Evolutionary conservation across 2,329 filamentous ascomycete species (phyloP).

Genomic region (Fusarium xyrophilum): DNA sequence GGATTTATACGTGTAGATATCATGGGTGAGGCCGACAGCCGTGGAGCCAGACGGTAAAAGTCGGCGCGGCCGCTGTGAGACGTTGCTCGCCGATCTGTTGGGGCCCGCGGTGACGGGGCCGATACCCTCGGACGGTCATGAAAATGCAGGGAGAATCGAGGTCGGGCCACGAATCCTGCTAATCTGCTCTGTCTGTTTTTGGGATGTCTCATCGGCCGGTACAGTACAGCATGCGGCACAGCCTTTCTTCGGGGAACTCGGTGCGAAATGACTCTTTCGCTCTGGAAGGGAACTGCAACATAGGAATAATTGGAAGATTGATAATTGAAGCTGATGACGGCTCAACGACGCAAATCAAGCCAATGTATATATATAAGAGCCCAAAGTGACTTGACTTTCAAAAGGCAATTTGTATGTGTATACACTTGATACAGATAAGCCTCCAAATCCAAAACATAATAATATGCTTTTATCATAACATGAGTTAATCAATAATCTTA

Average conservation of each 20-base stretch:
- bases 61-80: conserved; percentile 7
- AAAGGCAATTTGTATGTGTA: too few relatives aligned
- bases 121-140: conserved; percentile 1
- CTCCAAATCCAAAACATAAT: too few relatives aligned
- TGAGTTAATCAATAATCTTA: too few relatives aligned
- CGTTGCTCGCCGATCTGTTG: conserved; percentile 12
- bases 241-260: not conserved
- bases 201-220: not conserved
- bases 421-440: too few relatives aligned
- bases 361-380: not conserved
- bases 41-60: conserved; percentile 2
- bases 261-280: not conserved
- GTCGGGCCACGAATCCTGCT: not conserved
- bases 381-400: too few relatives aligned
- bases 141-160: not conserved
- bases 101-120: not conserved
- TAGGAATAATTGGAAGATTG: too few relatives aligned
- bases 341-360: accelerated
- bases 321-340: not conserved
- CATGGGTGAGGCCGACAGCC: conserved; percentile 14
- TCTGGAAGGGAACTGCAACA: too few relatives aligned
- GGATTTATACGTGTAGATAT: conserved; percentile 4
- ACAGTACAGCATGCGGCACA: not conserved
- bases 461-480: too few relatives aligned
- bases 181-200: not conserved